Percentiles rank a stretch among this genome's conserved stretches.
These are phyloP conservation scores for Talaromyces stipitatus DNA, from an alignment of 495 filamentous ascomycete species.

Conservation along the genomic window DNA sequence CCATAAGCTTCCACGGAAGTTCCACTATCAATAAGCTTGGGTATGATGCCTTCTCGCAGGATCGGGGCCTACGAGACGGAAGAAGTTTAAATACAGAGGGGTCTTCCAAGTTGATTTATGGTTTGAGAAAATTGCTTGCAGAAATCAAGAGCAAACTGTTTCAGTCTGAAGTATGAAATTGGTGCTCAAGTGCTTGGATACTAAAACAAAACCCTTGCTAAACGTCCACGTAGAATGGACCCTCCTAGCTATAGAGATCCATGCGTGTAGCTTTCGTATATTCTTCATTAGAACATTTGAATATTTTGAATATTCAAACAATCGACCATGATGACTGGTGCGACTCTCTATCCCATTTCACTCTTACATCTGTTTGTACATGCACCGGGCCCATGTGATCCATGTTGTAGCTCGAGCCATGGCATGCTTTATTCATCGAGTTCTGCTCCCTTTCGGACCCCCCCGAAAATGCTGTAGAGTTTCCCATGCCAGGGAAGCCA, in stretches of 20 bases:
- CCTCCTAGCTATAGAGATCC: not conserved
- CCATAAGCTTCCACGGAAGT: not conserved
- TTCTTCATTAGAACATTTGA: not conserved
- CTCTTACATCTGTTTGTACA: not conserved
- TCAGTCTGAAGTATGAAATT: not conserved
- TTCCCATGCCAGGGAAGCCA: not conserved
- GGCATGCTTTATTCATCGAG: not conserved
- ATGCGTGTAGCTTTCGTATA: not conserved
- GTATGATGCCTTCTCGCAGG: not conserved
- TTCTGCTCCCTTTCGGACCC: not conserved
- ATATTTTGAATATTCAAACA: conserved; percentile 1
- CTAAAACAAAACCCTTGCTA: not conserved
- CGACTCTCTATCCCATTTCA: not conserved
- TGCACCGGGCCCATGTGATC: not conserved
- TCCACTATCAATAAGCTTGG: not conserved
- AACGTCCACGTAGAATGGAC: not conserved
- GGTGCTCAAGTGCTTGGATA: not conserved
- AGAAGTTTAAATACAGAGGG: not conserved
- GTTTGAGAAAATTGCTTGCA: not conserved
- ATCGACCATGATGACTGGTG: not conserved
- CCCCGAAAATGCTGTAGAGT: not conserved
- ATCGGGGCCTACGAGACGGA: not conserved
- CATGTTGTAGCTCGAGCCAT: not conserved
- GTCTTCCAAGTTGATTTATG: not conserved
- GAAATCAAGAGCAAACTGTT: not conserved